A percentile compares a stretch with the other conserved stretches of the same genome.
phyloP scores from a whole-genome alignment of 768 basidiomycete genomes.

The Trametes sanguinea region DNA sequence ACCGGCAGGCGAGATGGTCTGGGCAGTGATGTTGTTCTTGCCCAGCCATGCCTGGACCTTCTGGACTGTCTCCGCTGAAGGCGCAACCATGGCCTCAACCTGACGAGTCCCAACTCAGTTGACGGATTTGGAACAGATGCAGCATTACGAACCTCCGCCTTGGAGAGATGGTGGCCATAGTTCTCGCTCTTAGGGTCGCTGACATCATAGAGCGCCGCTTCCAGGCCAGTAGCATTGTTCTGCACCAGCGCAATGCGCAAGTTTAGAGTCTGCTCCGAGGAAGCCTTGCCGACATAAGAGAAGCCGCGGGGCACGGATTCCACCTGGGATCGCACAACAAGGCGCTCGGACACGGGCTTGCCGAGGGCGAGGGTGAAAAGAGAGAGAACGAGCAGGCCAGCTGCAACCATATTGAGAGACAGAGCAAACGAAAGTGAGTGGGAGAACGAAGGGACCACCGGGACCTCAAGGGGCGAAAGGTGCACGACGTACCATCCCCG shows the following conservation, averaged over 20 bases:
- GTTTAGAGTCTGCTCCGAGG: conserved; percentile 34
- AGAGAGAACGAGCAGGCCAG: conserved; percentile 27
- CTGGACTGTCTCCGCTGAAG: conserved; percentile 23
- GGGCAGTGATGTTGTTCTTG: conserved; percentile 27
- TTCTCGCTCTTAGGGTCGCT: conserved; percentile 39
- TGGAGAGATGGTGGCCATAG: conserved; percentile 34
- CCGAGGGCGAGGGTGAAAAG: conserved; percentile 26
- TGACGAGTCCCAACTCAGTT: background rate
- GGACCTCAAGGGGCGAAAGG: conserved; percentile 21
- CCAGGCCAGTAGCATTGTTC: conserved; percentile 39
- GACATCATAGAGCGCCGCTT: conserved; percentile 39
- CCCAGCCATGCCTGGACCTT: conserved; percentile 32
- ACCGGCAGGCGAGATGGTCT: conserved; percentile 30
- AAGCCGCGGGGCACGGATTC: conserved; percentile 33
- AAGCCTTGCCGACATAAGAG: conserved; percentile 30
- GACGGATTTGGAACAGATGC: conserved; percentile 1
- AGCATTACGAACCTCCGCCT: conserved; percentile 25
- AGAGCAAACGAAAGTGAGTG: conserved; percentile 17
- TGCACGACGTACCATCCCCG: background rate
- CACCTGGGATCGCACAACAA: conserved; percentile 31
- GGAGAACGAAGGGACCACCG: conserved; percentile 22
- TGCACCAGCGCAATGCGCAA: conserved; percentile 43
- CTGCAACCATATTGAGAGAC: conserved; percentile 21
- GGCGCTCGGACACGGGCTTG: conserved; percentile 26
- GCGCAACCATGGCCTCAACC: conserved; percentile 31